phyloP scores from a whole-genome alignment of 2,329 filamentous ascomycete genomes.

The Ophiocordyceps camponoti-floridani region DNA sequence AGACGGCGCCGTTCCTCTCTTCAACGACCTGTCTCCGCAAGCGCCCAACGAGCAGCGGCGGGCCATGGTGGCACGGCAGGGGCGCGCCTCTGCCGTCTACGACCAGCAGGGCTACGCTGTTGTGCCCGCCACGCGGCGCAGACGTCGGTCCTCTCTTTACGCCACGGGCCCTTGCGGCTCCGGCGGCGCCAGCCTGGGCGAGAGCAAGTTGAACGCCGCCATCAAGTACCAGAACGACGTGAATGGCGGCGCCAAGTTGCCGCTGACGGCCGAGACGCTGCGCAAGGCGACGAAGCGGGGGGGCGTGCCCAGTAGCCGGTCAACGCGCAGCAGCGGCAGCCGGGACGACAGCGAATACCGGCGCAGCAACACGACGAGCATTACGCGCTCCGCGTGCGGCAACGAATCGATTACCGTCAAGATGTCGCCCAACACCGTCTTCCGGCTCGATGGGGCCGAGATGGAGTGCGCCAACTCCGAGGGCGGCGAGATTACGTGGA shows the following conservation, averaged over 20 bases:
- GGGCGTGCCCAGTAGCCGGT: constrained; percentile 32
- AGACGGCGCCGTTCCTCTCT: constrained; percentile 9
- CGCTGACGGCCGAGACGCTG: constrained; percentile 37
- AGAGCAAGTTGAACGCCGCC: constrained; percentile 20
- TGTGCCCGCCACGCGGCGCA: constrained; percentile 17
- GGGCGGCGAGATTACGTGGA: constrained; percentile 42
- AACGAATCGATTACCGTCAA: constrained; percentile 43
- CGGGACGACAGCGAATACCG: constrained; percentile 46
- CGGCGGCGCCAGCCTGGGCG: constrained; percentile 16
- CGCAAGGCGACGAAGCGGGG: constrained; percentile 28
- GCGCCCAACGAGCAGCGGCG: constrained; percentile 15
- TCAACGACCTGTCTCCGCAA: constrained; percentile 19
- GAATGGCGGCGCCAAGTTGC: constrained; percentile 22
- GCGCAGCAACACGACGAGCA: constrained; percentile 42
- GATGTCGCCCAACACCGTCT: constrained; percentile 34
- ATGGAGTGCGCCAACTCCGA: constrained; percentile 39
- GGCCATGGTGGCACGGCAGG: constrained; percentile 14
- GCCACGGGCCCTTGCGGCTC: constrained; percentile 14
- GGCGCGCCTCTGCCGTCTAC: constrained; percentile 18
- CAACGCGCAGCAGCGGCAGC: constrained; percentile 39
- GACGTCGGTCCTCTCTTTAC: constrained; percentile 23
- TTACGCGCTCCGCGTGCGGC: constrained; percentile 32
- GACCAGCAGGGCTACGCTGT: constrained; percentile 20
- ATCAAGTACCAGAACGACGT: constrained; percentile 34
- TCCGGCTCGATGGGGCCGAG: constrained; percentile 36